A percentile compares a stretch with the other conserved stretches of the same genome.
Evolutionary conservation across 495 filamentous ascomycete species (phyloP).

Genomic region (Hypoxylon perforatum): DNA sequence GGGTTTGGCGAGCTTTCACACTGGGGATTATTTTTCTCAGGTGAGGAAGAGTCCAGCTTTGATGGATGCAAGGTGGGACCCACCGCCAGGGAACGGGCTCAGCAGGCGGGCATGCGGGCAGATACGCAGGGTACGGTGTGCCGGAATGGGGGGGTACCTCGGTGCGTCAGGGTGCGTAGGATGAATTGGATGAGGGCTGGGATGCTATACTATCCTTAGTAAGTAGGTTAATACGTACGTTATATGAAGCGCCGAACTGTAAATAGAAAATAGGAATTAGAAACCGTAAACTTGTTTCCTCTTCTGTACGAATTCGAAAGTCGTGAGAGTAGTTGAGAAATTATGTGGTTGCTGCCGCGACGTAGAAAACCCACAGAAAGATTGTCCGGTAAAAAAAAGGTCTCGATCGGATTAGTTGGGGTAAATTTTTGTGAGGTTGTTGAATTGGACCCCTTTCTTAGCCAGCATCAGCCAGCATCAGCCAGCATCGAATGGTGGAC

Average conservation of each 20-base stretch:
- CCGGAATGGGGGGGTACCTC: not conserved
- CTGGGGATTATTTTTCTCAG: constrained; percentile 40
- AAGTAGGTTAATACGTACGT: not conserved
- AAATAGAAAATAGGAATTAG: not conserved
- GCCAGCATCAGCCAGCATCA: too few species aligned
- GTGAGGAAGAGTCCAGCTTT: constrained; percentile 23
- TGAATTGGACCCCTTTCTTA: constrained; percentile 33
- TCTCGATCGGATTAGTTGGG: constrained; percentile 42
- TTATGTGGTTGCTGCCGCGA: constrained; percentile 29
- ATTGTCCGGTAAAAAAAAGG: constrained; percentile 32
- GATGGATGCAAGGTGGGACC: constrained; percentile 25
- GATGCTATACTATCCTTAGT: not conserved
- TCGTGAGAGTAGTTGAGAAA: not conserved
- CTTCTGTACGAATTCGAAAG: constrained; percentile 4
- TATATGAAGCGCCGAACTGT: not conserved
- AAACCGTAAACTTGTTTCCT: constrained; percentile 1
- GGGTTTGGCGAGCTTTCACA: constrained; percentile 26
- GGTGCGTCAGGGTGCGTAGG: constrained; percentile 3
- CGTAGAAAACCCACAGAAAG: constrained; percentile 25
- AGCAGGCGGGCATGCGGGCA: constrained; percentile 7
- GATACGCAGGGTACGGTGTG: not conserved
- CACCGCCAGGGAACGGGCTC: constrained; percentile 11
- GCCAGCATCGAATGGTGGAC: too few species aligned
- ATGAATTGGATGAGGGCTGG: too few species aligned
- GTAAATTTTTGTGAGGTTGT: constrained; percentile 37